Base-by-base conservation (phyloP, 2,329 filamentous ascomycete species). In the Knoxdaviesia capensis region DNA sequence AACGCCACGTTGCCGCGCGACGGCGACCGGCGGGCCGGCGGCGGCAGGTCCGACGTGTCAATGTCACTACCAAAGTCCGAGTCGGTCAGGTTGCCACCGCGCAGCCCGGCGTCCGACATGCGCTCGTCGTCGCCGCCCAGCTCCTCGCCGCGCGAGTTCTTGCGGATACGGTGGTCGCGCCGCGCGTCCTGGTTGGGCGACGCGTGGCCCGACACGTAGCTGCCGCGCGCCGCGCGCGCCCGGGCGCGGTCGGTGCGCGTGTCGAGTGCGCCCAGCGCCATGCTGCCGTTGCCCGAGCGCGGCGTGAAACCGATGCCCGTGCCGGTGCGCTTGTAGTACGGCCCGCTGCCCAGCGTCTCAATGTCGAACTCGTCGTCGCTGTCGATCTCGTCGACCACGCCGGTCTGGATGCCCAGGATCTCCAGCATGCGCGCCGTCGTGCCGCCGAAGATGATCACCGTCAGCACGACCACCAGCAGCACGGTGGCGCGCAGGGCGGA, bases 291-390 rank as follows among this genome's bases (percentile, higher is more conserved):
- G 29, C 30, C n/a, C 46, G 66, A 65, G 42, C 78, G 75, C 10
- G 85, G 83, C 5, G 65, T 79, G 53, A 85, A 85, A 28, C 86
- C 87, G 43, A 93, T 74, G 9, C 71, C 84, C 29, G 69, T 73
- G 41, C 81, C 81, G 34, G 79, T 74, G 48, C 84, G 80, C 56
- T 93, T 90, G 51, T 80, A 78, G 52, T 87, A 92, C 6, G 80
- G 76, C 7, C 79, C 79, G 29, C 71, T 69, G 11, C 72, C 72
- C 41, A 81, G 75, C 8, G 68, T 63, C 57, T 94, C 90, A 47
- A 94, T 98, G 56, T 98, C 90, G 52, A 98, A 98, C 58, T 98
- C 90, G 54, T 98, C 90, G 54, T 98, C 90, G 38, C 85, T 94
- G 56, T 98, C 90, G 38, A 93, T 82, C 56, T 98, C 90, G 52